Conservation (phyloP, 257 asterid genomes). For the Avicennia marina region DNA sequence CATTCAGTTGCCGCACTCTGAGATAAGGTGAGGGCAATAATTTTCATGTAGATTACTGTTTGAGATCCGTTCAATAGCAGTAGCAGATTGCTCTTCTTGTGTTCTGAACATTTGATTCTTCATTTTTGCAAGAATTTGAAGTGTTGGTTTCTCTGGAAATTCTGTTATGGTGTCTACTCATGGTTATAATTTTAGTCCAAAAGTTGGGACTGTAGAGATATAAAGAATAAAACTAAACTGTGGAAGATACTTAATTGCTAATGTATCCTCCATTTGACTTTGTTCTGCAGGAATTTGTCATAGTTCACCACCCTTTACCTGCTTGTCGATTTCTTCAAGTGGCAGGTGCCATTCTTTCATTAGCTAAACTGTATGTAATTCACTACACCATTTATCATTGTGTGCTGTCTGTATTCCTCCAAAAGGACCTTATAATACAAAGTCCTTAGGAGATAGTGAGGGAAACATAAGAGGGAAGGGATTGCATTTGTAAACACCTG, state of each 20-base stretch:
- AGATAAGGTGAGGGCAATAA: too few relatives aligned
- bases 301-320: slow-evolving; percentile 20
- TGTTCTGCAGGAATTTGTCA: slow-evolving; percentile 33
- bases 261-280: not conserved
- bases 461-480: too few relatives aligned
- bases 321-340: slow-evolving; percentile 30
- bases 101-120: too few relatives aligned
- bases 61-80: too few relatives aligned
- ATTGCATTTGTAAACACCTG: too few relatives aligned
- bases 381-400: slow-evolving; percentile 22
- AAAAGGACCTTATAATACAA: slow-evolving; percentile 14
- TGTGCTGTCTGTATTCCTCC: slow-evolving; percentile 18
- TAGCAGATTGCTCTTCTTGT: not conserved
- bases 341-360: slow-evolving; percentile 61
- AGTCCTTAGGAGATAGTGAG: too few relatives aligned
- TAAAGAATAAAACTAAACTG: not conserved
- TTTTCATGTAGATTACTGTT: not conserved
- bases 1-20: too few relatives aligned
- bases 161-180: too few relatives aligned
- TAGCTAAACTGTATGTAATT: slow-evolving; percentile 54
- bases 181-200: too few relatives aligned
- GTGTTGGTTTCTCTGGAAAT: too few relatives aligned
- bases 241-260: not conserved
- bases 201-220: not conserved
- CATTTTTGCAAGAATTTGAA: too few relatives aligned